Base-by-base conservation (phyloP, 768 basidiomycete species). In the Amanita pseudoporphyria region DNA sequence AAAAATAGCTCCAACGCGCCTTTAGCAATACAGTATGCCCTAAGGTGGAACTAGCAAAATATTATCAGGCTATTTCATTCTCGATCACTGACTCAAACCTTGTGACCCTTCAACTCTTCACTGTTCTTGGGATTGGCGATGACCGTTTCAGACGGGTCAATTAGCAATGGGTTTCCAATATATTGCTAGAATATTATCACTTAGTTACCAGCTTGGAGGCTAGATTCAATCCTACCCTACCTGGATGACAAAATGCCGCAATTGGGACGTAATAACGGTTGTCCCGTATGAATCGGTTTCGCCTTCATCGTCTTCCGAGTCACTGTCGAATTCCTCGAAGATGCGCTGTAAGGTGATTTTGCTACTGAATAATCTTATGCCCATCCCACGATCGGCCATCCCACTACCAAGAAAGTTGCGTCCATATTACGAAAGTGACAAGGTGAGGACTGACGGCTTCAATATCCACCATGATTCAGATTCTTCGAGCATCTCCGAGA, bases 221-320 rank as follows among this genome's bases (percentile, higher is more conserved):
- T 10, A 37, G 30, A 52, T 28, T 28, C 7, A 28, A 21, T 51
- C 22, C 12, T 13, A 38, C 44, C 54, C 54, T 53, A 91, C 95
- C 81, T 98, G 96, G 32, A 97, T 81, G 14, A 99, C 91, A 64
- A 97, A 99, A 64, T 97, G 90, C 21, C 95, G 78, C 38, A 99
- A 72, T 57, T 96, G 95, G 9, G 89, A 91, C 10, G 82, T 85
- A 47, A 81, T 72, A 3, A 97, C 78, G 6, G 80, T 72, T 0
- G 80, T 85, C 19, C 62, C 65, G 30, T 62, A 53, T 32, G 65
- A 63, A 26, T 67, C 62, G 6, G 59, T 60, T 3, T 63, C 61
- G 3, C 57, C 60, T 3, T 62, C 64, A 1, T 74, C 74, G 21
- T 70, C 70, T 2, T 78, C 75, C 1, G 75, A 73, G 2, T 71